Percentiles rank a stretch among this genome's conserved stretches.
phyloP scores from a whole-genome alignment of 2,329 filamentous ascomycete species.

The Colletotrichum tropicicola region DNA sequence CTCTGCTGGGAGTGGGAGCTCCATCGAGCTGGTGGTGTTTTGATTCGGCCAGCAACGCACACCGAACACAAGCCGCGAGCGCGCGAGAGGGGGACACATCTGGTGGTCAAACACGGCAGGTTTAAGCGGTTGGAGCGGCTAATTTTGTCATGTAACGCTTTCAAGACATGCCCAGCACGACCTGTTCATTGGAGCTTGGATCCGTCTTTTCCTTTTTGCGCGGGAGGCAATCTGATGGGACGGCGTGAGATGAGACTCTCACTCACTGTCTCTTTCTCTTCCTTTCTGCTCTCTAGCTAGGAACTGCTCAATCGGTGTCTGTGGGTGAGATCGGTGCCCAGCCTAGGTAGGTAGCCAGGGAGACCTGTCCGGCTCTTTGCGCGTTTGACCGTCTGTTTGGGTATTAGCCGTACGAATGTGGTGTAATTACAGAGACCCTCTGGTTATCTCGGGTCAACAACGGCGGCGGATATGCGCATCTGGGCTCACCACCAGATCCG shows the following conservation, averaged over 20 bases:
- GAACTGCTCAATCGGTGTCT: no score
- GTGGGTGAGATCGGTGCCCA: no score
- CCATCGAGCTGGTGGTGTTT: neutral
- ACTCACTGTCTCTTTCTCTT: no score
- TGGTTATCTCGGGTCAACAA: neutral
- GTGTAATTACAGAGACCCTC: neutral
- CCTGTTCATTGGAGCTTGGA: conserved; percentile 22
- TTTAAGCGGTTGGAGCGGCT: conserved; percentile 32
- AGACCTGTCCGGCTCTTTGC: neutral
- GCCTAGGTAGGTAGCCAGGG: no score
- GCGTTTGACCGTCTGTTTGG: no score
- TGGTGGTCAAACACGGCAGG: neutral
- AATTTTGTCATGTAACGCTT: conserved; percentile 30
- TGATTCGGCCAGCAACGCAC: neutral
- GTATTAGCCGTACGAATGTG: conserved; percentile 11
- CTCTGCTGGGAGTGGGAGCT: neutral
- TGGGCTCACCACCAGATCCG: conserved; percentile 10
- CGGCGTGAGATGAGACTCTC: no score
- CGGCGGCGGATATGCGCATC: neutral
- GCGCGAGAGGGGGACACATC: neutral
- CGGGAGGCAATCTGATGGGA: neutral
- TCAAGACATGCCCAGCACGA: conserved; percentile 15
- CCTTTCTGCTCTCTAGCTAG: no score
- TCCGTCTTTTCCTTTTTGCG: neutral
- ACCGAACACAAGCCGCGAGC: neutral